Evolutionary conservation across 495 filamentous ascomycete species (phyloP), one percentile per base, ranked within the genome.

Genomic region (Terfezia claveryi): DNA sequence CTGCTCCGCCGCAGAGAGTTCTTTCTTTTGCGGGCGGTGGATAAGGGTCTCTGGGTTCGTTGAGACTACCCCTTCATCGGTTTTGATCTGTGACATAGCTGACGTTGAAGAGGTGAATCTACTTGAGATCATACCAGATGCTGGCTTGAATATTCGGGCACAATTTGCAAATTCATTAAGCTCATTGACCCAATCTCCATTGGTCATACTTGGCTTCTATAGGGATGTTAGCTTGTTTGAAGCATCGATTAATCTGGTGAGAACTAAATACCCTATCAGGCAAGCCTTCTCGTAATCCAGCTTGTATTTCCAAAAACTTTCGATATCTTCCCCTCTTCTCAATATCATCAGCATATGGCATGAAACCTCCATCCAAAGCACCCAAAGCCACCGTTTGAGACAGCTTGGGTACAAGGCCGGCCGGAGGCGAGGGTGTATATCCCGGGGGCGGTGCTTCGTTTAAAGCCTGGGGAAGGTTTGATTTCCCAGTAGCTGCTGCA

Each of bases 61-160:
- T 8, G 62, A 59, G 0, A 59, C 67, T 14, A 53, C 52, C 0
- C 61, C 57, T 41, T 62, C 60, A 8, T 62, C 60, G 9, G 60
- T 58, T 0, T 58, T 57, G 17, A 68, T 68, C 57, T 76, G 71
- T 4, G 73, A 71, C 23, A 71, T 64, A 0, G 65, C 58, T 1
- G 70, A 68, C 5, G 81, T 74, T 0, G 85, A 80, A 4, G 82
- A 82, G 0, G 85, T 95, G 63, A 98, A 98, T 4, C 87, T 79
- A 23, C 83, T 83, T 16, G 91, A 91, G 83, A 98, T 95, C 56
- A 83, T 72, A 0, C 85, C 86, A 32, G 82, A 82, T 73, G 93
- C 81, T 1, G 91, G 91, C 66, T 84, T 87, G 73, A 95, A 96
- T 8, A 95, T 88, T 61, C 81, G 75, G 8, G 92, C 91, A 36